Conservation (phyloP, 1,139 yeast genomes). For the Chernovozyma sophiae-reginae region DNA sequence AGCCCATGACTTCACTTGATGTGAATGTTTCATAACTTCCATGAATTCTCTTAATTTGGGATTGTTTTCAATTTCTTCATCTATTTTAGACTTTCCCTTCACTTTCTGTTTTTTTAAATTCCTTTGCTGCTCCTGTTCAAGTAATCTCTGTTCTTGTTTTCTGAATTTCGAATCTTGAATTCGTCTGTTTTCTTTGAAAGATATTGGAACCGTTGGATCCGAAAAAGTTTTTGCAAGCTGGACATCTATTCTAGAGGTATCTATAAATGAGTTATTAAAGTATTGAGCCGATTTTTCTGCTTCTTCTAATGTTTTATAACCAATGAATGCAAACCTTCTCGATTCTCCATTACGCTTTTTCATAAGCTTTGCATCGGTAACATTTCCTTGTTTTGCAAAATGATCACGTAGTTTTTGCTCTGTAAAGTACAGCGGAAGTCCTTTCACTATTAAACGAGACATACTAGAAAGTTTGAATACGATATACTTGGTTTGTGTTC, state of each 20-base stretch:
- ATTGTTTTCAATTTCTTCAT: slow-evolving; percentile 58
- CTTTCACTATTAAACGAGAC: slow-evolving; percentile 97
- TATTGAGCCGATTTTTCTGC: slow-evolving; percentile 76
- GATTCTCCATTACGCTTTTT: slow-evolving; percentile 80
- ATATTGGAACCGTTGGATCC: slow-evolving; percentile 75
- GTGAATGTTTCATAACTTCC: slow-evolving; percentile 77
- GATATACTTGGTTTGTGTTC: too few relatives aligned
- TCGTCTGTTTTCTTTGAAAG: slow-evolving; percentile 61
- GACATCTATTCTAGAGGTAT: slow-evolving; percentile 77
- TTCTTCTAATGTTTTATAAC: slow-evolving; percentile 66
- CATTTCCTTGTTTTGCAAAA: slow-evolving; percentile 59
- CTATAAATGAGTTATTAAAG: slow-evolving; percentile 76
- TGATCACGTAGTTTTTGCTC: slow-evolving; percentile 73
- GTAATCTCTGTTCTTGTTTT: slow-evolving; percentile 51
- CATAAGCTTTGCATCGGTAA: slow-evolving; percentile 86
- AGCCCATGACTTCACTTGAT: slow-evolving; percentile 66
- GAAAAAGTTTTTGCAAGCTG: slow-evolving; percentile 80
- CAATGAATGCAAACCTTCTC: slow-evolving; percentile 90
- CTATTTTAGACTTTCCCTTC: slow-evolving; percentile 33
- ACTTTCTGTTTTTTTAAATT: slow-evolving; percentile 21
- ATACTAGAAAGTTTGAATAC: slow-evolving; percentile 22
- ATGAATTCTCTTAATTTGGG: slow-evolving; percentile 75
- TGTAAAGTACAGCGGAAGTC: slow-evolving; percentile 74
- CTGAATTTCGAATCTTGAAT: slow-evolving; percentile 50
- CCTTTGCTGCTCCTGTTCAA: slow-evolving; percentile 43